Evolutionary conservation across 352 stramenopile genomes (phyloP), one percentile per base, ranked within the genome.

Genomic region (Globisporangium carolinianum): DNA sequence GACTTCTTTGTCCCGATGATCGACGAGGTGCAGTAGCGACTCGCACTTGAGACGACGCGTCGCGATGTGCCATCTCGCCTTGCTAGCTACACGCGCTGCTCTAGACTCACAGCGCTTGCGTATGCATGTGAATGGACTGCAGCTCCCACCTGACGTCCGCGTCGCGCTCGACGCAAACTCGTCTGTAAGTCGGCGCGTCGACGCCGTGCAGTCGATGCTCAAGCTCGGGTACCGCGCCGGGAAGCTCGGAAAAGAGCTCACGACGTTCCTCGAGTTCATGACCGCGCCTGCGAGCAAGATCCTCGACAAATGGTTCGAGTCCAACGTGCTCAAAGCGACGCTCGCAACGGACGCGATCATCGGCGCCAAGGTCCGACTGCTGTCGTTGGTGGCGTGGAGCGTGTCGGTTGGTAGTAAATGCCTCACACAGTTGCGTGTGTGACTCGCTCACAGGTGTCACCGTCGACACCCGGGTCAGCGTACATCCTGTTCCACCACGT

Each of bases 401-500:
- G 24, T 9, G 12, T 47, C 11, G 11, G 7, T 47, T 47, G 11
- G 42, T 47, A 6, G 11, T 47, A 32, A 32, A 32, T 32, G 24
- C 42, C 42, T 47, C 42, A 5, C 42, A 17, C 24, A 4, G 2
- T 18, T 2, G 18, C n/a, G 24, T 37, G 47, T 51, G n/a, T 36
- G 12, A 12, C 43, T 46, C 24, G 24, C 24, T 32, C 24, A 1
- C 54, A 91, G 82, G 68, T 92, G 14, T 89, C 79, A 14, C 87
- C 87, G 1, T 93, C 79, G 17, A 89, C 82, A 9, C 84, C 86
- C 47, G 89, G 89, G 46, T 96, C 86, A 3, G 89, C 83, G 0
- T 97, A 97, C 60, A 94, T 97, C 48, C 63, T 97, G 17, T 88
- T 97, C 32, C 89, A 97, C 49, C 89, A 96, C 56, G 90, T 97